Conservation (phyloP, 2,329 filamentous ascomycete genomes). For the Epicoccum nigrum region DNA sequence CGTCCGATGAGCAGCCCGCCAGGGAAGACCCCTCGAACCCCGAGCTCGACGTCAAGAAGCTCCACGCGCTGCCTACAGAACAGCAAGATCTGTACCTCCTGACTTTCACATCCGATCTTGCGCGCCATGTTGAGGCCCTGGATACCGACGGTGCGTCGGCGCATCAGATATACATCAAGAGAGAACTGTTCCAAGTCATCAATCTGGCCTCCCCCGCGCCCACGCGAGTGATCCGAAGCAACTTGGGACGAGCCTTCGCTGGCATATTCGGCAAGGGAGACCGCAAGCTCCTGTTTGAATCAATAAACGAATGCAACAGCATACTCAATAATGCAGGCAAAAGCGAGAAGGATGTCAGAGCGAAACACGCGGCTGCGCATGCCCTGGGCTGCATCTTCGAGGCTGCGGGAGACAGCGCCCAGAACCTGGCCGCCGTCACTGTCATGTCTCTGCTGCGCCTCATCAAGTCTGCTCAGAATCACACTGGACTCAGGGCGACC, state of each 20-base stretch:
- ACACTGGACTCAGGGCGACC: conserved; percentile 81
- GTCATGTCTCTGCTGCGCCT: conserved; percentile 76
- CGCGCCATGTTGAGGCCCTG: conserved; percentile 77
- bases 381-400: conserved; percentile 90
- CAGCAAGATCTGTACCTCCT: conserved; percentile 95
- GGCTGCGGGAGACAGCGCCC: conserved; percentile 90
- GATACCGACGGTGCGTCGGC: conserved; percentile 80
- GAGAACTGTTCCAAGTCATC: conserved; percentile 91
- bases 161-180: conserved; percentile 91
- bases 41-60: conserved; percentile 87
- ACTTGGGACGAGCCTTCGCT: conserved; percentile 81
- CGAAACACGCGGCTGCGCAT: conserved; percentile 85
- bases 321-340: conserved; percentile 75
- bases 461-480: conserved; percentile 76
- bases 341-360: conserved; percentile 75
- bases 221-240: conserved; percentile 87
- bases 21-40: conserved; percentile 59
- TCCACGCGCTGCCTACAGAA: conserved; percentile 86
- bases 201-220: conserved; percentile 80
- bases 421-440: conserved; percentile 78
- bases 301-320: conserved; percentile 82
- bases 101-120: conserved; percentile 82
- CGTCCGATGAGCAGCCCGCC: conserved; percentile 40
- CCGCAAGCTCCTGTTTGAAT: conserved; percentile 90
- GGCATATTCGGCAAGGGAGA: conserved; percentile 85